Evolutionary conservation across 2,329 filamentous ascomycete genomes (phyloP).

Genomic region (Orbilia quercus): DNA sequence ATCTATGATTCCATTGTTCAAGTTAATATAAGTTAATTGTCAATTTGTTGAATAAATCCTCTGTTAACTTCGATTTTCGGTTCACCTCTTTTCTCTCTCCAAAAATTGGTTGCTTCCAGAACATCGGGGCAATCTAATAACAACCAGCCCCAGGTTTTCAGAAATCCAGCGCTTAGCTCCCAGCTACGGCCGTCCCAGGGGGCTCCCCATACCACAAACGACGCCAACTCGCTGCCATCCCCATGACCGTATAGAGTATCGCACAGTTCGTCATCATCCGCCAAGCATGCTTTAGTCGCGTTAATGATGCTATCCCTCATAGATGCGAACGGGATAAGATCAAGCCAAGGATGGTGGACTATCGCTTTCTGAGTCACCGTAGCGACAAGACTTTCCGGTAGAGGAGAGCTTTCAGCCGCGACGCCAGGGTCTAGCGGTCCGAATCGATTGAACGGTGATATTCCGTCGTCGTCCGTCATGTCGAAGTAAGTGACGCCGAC

Average conservation of each 20-base stretch:
- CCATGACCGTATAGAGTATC: background rate
- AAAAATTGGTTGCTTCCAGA: conserved; percentile 11
- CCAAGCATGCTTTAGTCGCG: background rate
- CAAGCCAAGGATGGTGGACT: conserved; percentile 20
- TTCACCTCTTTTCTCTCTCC: conserved; percentile 16
- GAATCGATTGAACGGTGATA: conserved; percentile 16
- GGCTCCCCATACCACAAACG: conserved; percentile 12
- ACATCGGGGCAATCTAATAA: conserved; percentile 8
- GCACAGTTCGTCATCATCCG: conserved; percentile 17
- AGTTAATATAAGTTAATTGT: background rate
- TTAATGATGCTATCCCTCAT: conserved; percentile 11
- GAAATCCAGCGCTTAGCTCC: conserved; percentile 10
- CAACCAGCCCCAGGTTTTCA: conserved; percentile 15
- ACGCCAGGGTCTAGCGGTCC: conserved; percentile 5
- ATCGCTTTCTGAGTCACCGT: conserved; percentile 11
- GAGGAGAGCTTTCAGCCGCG: background rate
- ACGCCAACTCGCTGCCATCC: background rate
- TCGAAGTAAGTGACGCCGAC: conserved; percentile 6
- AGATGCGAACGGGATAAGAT: conserved; percentile 4
- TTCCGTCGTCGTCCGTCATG: background rate
- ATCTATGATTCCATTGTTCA: background rate
- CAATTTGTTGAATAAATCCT: conserved; percentile 1
- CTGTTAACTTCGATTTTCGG: conserved; percentile 1
- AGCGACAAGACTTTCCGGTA: background rate
- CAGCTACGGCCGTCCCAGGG: conserved; percentile 8